Conservation (phyloP, 1,284 basidiomycete genomes). For the Malassezia vespertilionis region DNA sequence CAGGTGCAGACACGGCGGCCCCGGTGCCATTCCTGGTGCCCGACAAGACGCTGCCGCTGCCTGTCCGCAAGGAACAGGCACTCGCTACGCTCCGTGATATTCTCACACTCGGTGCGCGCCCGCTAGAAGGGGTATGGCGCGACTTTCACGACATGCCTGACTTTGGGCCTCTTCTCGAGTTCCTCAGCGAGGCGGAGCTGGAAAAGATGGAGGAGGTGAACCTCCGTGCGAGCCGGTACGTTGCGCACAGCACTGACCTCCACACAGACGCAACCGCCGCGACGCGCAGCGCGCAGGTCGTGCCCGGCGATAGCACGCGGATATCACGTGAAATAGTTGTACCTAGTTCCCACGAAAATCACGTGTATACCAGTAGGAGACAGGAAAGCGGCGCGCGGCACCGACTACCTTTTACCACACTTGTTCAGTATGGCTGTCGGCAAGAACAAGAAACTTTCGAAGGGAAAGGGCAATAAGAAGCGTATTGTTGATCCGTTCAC, state of each 20-base stretch:
- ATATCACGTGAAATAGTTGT: slow-evolving; percentile 15
- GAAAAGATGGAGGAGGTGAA: slow-evolving; percentile 52
- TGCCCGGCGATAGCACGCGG: slow-evolving; percentile 9
- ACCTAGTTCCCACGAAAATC: slow-evolving; percentile 8
- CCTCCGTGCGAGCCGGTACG: slow-evolving; percentile 25
- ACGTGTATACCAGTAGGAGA: slow-evolving; percentile 6
- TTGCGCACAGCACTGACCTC: neutral
- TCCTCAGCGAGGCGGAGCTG: slow-evolving; percentile 76
- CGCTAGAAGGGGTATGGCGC: slow-evolving; percentile 78
- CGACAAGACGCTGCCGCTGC: slow-evolving; percentile 19
- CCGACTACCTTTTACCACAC: slow-evolving; percentile 5
- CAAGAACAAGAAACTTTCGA: slow-evolving; percentile 96
- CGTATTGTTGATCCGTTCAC: slow-evolving; percentile 99
- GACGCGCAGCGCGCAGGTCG: slow-evolving; percentile 22
- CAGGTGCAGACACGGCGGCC: neutral
- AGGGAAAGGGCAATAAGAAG: slow-evolving; percentile 98
- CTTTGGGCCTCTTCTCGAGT: slow-evolving; percentile 78
- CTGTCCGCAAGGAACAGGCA: slow-evolving; percentile 38
- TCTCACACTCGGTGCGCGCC: slow-evolving; percentile 58
- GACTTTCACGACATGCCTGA: slow-evolving; percentile 88
- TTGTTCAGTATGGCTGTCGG: slow-evolving; percentile 44
- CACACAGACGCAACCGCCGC: slow-evolving; percentile 23
- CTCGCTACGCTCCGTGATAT: slow-evolving; percentile 31
- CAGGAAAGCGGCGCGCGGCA: neutral
- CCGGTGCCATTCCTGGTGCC: slow-evolving; percentile 51